Evolutionary conservation across 2,329 filamentous ascomycete genomes (phyloP), one percentile per base, ranked within the genome.

Genomic region (Arachnopeziza araneosa): DNA sequence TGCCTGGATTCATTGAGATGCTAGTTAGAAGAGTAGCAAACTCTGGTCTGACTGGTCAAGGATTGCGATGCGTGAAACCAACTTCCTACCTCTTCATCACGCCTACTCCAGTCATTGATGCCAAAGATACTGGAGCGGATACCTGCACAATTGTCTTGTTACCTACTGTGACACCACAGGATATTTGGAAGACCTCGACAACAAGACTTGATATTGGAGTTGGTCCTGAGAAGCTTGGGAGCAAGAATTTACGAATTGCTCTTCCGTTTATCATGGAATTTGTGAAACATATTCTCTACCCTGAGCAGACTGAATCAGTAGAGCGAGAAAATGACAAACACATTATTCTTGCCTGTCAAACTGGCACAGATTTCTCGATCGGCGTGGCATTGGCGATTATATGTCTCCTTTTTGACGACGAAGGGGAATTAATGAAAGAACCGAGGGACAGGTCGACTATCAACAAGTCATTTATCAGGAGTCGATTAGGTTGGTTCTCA

Each of bases 401-500:
- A 12, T 97, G 93, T 72, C 80, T 87, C 24, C 86, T 88, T 64
- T 88, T 88, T 65, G 80, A 88, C 64, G 83, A 88, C 8, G 70
- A 84, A 1, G 91, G 90, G 67, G 76, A 68, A 48, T 69, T 71
- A 23, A 17, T 62, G 23, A 50, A 65, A 1, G 50, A 48, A 3
- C 23, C 32, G 1, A 54, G 24, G 2, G 61, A 64, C 3, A 66
- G 54, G 30, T 36, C 22, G 7, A 55, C 60, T 10, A 77, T 93
- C 54, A 87, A 85, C 71, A 98, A 99, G 75, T 79, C 80, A 9
- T 79, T 88, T 55, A 92, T 98, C 71, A 88, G 90, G 67, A 83
- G 86, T 67, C 83, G 87, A 56, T 79, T 98, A 32, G 88, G 89
- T n/a, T 89, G 87, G 79, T 90, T 98, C 67, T 90, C 93, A 74